Evolutionary conservation across 306 rosid species (phyloP), one percentile per base, ranked within the genome.

Genomic region (Hippophae rhamnoides): DNA sequence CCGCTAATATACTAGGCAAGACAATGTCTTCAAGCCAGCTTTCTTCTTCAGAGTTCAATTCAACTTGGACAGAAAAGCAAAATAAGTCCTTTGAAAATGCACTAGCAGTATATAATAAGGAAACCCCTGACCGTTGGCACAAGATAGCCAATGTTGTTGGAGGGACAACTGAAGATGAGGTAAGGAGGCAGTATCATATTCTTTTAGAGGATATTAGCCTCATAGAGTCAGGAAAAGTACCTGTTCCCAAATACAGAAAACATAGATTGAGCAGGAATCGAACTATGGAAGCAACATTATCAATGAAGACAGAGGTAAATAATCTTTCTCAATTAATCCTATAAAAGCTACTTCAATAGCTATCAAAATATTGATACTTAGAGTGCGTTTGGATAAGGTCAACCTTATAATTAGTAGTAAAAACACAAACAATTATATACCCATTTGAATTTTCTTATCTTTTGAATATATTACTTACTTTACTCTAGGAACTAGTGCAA

Each of bases 221-320:
- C 77, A 87, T 81, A 42, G 92, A 84, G 43, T 78, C 92, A 18
- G 89, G 86, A 60, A 74, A 87, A 67, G 79, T 79, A 61, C 83
- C 89, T 44, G 61, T 78, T 58, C 87, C 85, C 44, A 64, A 54
- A 56, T 84, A 78, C 57, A 47, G 10, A 67, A 65, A 49, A 63
- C 58, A 51, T 54, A 66, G 52, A 66, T 56, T 10, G 51, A 69
- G 64, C 25, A 65, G 41, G 70, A 69, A 57, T 65, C 58, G 13
- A 57, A 69, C 58, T 11, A 57, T 65, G 60, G 13, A 57, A 69
- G 62, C 13, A 64, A 26, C 38, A 4, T 31, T 31, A 31, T 2
- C 38, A 31, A 31, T 31, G 38, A 31, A 31, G 38, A 31, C 38
- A 31, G 38, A 31, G 38, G 38, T 31, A 31, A 31, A 2, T 31